phyloP scores from a whole-genome alignment of 495 filamentous ascomycete species.

The Tuber magnatum region DNA sequence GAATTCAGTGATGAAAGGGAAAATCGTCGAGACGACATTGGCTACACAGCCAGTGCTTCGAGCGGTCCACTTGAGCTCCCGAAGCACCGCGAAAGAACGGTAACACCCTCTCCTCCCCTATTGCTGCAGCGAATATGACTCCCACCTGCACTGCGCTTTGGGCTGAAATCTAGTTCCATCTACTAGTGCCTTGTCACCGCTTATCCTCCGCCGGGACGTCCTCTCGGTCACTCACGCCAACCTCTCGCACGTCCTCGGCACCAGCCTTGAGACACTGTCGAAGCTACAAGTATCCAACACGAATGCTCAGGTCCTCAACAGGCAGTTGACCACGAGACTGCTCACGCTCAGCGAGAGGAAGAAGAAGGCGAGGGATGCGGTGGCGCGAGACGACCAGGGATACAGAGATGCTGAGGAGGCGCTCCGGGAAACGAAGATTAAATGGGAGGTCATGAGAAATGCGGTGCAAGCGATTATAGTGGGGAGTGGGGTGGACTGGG shows the following conservation, averaged over 20 bases:
- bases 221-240: conserved; percentile 38
- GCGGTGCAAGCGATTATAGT: conserved; percentile 49
- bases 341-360: conserved; percentile 22
- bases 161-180: conserved; percentile 10
- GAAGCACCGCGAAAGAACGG: conserved; percentile 32
- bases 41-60: conserved; percentile 34
- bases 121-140: background rate
- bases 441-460: conserved; percentile 39
- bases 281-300: conserved; percentile 17
- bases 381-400: conserved; percentile 13
- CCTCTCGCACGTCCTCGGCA: conserved; percentile 30
- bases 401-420: conserved; percentile 23
- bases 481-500: conserved; percentile 81
- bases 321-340: conserved; percentile 20
- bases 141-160: conserved; percentile 5
- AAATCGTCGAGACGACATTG: conserved; percentile 35
- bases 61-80: conserved; percentile 28
- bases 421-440: conserved; percentile 25
- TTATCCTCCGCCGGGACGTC: conserved; percentile 35
- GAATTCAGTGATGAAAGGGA: conserved; percentile 36
- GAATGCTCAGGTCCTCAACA: conserved; percentile 20
- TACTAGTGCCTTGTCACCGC: conserved; percentile 30
- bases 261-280: conserved; percentile 24
- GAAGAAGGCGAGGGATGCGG: conserved; percentile 17
- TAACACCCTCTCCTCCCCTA: conserved; percentile 9